Evolutionary conservation across 1,284 basidiomycete species (phyloP).

Genomic region (Moesziomyces antarcticus): DNA sequence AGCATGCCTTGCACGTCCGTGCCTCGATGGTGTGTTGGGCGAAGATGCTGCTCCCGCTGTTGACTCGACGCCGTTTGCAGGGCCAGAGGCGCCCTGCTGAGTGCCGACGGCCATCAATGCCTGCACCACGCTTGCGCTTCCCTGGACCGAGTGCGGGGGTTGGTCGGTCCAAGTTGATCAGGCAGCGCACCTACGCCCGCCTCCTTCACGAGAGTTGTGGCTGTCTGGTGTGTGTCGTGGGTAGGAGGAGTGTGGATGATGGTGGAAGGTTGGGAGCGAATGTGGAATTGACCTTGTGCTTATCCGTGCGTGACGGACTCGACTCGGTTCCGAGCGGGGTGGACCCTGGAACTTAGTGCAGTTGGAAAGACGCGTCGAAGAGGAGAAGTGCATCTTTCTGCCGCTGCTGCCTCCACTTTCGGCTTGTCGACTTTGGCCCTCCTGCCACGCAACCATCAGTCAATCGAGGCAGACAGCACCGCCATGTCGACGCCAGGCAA

Average conservation of each 20-base stretch:
- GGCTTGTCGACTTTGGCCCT: background rate
- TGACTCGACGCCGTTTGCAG: constrained; percentile 1
- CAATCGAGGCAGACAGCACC: background rate
- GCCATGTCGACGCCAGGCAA: constrained; percentile 42
- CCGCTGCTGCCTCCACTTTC: background rate
- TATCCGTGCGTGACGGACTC: constrained; percentile 24
- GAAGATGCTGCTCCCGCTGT: constrained; percentile 1
- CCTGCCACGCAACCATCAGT: background rate
- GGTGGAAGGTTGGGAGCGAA: no score
- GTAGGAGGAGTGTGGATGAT: constrained; percentile 1
- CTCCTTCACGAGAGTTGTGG: background rate
- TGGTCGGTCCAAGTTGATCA: background rate
- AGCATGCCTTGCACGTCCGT: constrained; percentile 33
- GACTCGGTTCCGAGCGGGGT: constrained; percentile 24
- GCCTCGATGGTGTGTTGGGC: constrained; percentile 10
- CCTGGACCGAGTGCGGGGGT: background rate
- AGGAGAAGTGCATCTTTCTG: background rate
- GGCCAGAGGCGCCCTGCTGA: constrained; percentile 2
- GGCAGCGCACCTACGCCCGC: no score
- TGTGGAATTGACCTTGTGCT: no score
- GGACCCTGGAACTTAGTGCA: constrained; percentile 18
- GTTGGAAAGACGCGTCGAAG: no score
- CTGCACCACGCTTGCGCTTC: background rate
- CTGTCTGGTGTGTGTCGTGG: background rate
- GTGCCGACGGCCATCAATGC: constrained; percentile 6